Percentiles rank a stretch among this genome's conserved stretches.
Conservation (phyloP, 2,329 filamentous ascomycete species). For the Penicillium sp. region DNA sequence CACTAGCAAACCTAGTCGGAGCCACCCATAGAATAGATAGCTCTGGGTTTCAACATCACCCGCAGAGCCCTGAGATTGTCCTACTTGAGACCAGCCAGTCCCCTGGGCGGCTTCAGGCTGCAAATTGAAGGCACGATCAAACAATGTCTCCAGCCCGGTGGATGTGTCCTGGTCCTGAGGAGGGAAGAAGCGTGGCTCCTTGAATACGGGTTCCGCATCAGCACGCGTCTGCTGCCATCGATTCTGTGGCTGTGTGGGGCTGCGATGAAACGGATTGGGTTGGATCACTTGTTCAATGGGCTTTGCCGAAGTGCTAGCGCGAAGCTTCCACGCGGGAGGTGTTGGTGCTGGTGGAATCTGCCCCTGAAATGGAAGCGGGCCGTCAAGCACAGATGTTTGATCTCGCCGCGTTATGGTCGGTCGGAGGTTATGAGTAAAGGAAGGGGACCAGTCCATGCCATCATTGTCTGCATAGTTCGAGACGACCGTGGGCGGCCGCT, state of each 20-base stretch:
- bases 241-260: constrained; percentile 25
- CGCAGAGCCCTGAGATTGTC: constrained; percentile 6
- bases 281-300: constrained; percentile 36
- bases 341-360: constrained; percentile 41
- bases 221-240: constrained; percentile 18
- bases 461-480: constrained; percentile 42
- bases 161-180: constrained; percentile 39
- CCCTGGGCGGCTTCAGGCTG: constrained; percentile 29
- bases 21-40: constrained; percentile 27
- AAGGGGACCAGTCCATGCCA: constrained; percentile 52
- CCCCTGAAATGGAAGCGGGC: constrained; percentile 44
- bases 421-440: constrained; percentile 36
- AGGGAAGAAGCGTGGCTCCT: constrained; percentile 47
- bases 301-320: constrained; percentile 33
- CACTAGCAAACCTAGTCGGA: constrained; percentile 31
- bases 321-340: constrained; percentile 41
- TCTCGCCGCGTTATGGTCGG: constrained; percentile 32
- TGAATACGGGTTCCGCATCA: constrained; percentile 35
- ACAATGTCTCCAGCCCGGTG: constrained; percentile 47
- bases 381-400: constrained; percentile 29
- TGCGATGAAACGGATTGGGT: constrained; percentile 38
- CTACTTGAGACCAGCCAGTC: constrained; percentile 19
- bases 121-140: constrained; percentile 45
- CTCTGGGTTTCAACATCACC: constrained; percentile 12
- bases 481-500: constrained; percentile 27